Conservation (phyloP, 2,329 filamentous ascomycete species). For the Aspergillus pseudonomiae region DNA sequence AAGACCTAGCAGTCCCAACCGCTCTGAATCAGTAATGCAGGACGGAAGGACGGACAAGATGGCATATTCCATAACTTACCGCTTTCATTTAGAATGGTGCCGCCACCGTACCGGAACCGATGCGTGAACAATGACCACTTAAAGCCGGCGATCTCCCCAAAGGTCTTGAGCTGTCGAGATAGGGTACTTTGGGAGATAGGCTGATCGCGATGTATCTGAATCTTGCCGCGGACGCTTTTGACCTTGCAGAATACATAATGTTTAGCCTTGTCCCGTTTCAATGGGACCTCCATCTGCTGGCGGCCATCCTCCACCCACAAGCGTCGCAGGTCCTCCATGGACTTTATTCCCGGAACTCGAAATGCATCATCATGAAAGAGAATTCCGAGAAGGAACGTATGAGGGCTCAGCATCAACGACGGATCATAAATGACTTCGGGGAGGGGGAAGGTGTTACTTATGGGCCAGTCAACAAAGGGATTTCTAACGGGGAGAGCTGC, state of each 20-base stretch:
- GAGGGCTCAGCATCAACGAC: constrained; percentile 23
- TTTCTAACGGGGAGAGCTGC: no score
- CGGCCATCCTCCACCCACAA: background rate
- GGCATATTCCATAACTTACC: background rate
- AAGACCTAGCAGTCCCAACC: no score
- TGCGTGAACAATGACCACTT: background rate
- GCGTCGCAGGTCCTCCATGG: constrained; percentile 2
- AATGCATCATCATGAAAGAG: constrained; percentile 22
- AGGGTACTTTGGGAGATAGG: background rate
- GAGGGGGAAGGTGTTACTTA: constrained; percentile 25
- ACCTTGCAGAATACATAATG: constrained; percentile 2
- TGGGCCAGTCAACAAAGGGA: background rate
- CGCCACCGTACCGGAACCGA: background rate
- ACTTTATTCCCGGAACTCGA: constrained; percentile 12
- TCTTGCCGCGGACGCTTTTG: background rate
- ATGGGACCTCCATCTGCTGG: background rate
- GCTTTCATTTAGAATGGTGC: constrained; percentile 3
- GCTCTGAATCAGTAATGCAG: no score
- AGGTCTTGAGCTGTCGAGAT: background rate
- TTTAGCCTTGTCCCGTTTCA: background rate
- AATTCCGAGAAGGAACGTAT: constrained; percentile 19
- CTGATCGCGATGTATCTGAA: background rate
- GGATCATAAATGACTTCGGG: constrained; percentile 24
- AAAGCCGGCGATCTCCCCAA: background rate
- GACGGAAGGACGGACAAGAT: no score